These are phyloP conservation scores for Xylaria curta DNA, from an alignment of 495 filamentous ascomycete genomes.

Conservation along the genomic window DNA sequence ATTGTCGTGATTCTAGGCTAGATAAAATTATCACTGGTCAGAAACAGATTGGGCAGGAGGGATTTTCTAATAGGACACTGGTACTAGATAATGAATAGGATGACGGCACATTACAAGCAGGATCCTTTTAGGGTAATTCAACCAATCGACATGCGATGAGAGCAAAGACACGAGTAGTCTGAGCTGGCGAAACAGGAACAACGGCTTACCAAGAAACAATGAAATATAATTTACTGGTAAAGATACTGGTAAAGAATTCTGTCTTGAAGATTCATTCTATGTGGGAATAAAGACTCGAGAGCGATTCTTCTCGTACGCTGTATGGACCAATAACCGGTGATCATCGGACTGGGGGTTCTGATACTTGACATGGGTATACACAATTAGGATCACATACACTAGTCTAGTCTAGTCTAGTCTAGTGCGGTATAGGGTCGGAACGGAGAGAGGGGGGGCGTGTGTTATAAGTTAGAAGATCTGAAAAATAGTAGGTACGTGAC, in stretches of 20 bases:
- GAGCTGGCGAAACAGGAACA: not conserved
- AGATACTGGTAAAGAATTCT: not conserved
- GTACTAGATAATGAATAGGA: constrained; percentile 8
- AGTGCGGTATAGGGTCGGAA: constrained; percentile 16
- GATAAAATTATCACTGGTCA: constrained; percentile 24
- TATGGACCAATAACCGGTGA: constrained; percentile 39
- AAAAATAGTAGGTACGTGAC: not conserved
- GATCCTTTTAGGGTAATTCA: constrained; percentile 7
- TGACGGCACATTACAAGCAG: constrained; percentile 10
- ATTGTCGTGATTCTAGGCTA: constrained; percentile 10
- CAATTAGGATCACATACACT: constrained; percentile 14
- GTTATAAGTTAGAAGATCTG: constrained; percentile 34
- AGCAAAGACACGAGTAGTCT: not conserved
- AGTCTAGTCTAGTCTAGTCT: not conserved
- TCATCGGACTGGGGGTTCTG: constrained; percentile 43
- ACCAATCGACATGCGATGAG: constrained; percentile 3
- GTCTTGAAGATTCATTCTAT: not conserved
- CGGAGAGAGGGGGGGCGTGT: constrained; percentile 23
- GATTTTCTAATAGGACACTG: constrained; percentile 10
- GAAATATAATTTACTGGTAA: not conserved
- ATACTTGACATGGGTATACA: constrained; percentile 26
- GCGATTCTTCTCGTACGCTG: not conserved
- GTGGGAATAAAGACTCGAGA: not conserved
- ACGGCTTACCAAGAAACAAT: not conserved
- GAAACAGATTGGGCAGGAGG: constrained; percentile 21